Base-by-base conservation (phyloP, 192 early-diverging fungal species). In the Podila epigama region DNA sequence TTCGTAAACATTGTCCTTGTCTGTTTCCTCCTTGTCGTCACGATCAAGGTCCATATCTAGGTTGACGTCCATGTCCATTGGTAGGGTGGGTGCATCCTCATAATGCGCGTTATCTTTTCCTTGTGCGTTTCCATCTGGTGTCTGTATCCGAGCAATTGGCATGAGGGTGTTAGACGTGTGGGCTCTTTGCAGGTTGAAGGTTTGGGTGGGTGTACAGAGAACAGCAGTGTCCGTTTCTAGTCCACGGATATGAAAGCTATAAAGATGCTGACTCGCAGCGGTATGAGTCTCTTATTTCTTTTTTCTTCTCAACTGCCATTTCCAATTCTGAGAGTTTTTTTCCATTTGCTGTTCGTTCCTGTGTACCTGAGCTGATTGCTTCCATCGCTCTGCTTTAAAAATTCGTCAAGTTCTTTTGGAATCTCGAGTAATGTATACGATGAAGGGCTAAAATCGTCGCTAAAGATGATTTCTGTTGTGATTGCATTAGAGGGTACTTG, bases 161-260 rank as follows among this genome's bases (percentile, higher is more conserved):
- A 77, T 44, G 20, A 77, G 58, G 60, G 58, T 68, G 40, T 77
- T 77, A 54, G 73, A 77, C 11, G 73, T 77, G 32, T 77, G 61
- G 32, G 73, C 73, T 27, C 73, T 59, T 32, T 68, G 73, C 0
- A 77, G 33, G 34, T 54, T 64, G 50, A 77, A 77, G 0, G 73
- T 77, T 51, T 77, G 60, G 15, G 66, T 60, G 10, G 66, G 51
- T n/a, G 73, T 77, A 40, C 73, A 77, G 16, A 77, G 55, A 20
- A 77, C 73, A 27, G 73, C 73, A 9, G 73, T 64, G 32, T 77
- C 73, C 35, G 56, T 68, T 18, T 77, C 73, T 20, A 64, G 32
- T 16, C 73, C 73, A 28, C 73, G 60, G 18, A 77, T 60, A 37
- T 77, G 66, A 25, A 77, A 77, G 13, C 73, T 77, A 68, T 11